These are phyloP conservation scores for Candida corydali DNA, from an alignment of 805 yeast genomes.

Conservation along the genomic window DNA sequence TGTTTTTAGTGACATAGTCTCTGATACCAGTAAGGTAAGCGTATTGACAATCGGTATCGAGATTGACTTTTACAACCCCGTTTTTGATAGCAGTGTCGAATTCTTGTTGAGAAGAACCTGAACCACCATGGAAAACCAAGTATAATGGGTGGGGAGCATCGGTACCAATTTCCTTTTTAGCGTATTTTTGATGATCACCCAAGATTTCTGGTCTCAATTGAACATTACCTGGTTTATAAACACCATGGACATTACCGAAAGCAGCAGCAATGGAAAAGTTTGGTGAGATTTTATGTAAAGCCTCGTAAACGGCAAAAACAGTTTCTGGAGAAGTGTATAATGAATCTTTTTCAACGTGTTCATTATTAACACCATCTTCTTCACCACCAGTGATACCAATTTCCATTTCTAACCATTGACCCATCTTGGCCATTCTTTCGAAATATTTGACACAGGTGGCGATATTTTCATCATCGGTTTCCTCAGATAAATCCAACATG, in stretches of 20 bases:
- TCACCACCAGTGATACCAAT: constrained; percentile 99
- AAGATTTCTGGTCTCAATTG: constrained; percentile 86
- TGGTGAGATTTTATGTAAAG: constrained; percentile 86
- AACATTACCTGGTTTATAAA: constrained; percentile 98
- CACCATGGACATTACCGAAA: constrained; percentile 99
- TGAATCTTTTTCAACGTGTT: constrained; percentile 78
- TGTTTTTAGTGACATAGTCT: constrained; percentile 92
- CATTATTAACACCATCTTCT: constrained; percentile 99
- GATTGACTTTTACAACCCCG: constrained; percentile 99
- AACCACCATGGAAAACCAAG: constrained; percentile 99
- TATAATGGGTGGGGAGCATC: constrained; percentile 68
- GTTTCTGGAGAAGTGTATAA: constrained; percentile 96
- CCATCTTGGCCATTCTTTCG: constrained; percentile 86
- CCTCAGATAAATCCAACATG: constrained; percentile 98
- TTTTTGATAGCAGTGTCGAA: constrained; percentile 83
- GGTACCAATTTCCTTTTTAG: constrained; percentile 61
- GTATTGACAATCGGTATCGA: constrained; percentile 98
- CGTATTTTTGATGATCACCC: constrained; percentile 93
- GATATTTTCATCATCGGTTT: constrained; percentile 93
- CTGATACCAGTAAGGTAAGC: constrained; percentile 97
- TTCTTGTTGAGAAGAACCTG: constrained; percentile 92
- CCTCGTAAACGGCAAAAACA: constrained; percentile 86
- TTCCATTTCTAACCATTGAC: constrained; percentile 99
- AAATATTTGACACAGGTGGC: constrained; percentile 92
- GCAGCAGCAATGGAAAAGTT: constrained; percentile 99